A percentile compares a stretch with the other conserved stretches of the same genome.
Conservation (phyloP, 2,329 filamentous ascomycete genomes). For the Stylonectria norvegica region DNA sequence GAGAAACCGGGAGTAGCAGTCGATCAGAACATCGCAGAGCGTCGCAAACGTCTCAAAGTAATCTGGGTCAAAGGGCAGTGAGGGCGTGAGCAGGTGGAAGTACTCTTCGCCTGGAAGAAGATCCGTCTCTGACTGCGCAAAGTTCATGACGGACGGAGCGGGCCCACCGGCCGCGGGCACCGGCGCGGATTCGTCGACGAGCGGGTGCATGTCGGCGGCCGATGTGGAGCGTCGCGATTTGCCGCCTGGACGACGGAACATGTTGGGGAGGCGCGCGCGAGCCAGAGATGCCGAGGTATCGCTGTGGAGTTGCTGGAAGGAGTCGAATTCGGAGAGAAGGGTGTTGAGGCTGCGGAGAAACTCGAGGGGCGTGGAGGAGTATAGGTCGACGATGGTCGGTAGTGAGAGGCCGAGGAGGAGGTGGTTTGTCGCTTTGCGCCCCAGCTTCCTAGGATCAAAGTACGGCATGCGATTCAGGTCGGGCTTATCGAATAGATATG, state of each 20-base stretch:
- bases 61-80: conserved; percentile 91
- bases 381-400: conserved; percentile 84
- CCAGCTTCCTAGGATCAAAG: conserved; percentile 78
- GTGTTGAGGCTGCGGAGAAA: conserved; percentile 84
- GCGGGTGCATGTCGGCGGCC: conserved; percentile 39
- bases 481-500: conserved; percentile 80
- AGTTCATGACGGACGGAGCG: conserved; percentile 50
- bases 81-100: conserved; percentile 82
- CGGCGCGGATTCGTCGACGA: conserved; percentile 31
- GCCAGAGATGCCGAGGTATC: conserved; percentile 71
- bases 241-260: conserved; percentile 67
- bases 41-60: conserved; percentile 97
- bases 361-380: conserved; percentile 73
- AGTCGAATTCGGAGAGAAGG: conserved; percentile 86
- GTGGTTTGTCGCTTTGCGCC: conserved; percentile 88
- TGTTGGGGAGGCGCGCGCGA: conserved; percentile 75
- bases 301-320: conserved; percentile 83
- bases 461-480: conserved; percentile 81
- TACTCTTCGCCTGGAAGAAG: conserved; percentile 83
- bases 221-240: conserved; percentile 56
- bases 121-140: conserved; percentile 60
- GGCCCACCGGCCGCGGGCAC: conserved; percentile 23
- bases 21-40: conserved; percentile 90
- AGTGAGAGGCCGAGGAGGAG: conserved; percentile 89
- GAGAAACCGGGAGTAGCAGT: conserved; percentile 80